A percentile compares a stretch with the other conserved stretches of the same genome.
Conservation (phyloP, 2,329 filamentous ascomycete genomes). For the Aspergillus novoparasiticus region DNA sequence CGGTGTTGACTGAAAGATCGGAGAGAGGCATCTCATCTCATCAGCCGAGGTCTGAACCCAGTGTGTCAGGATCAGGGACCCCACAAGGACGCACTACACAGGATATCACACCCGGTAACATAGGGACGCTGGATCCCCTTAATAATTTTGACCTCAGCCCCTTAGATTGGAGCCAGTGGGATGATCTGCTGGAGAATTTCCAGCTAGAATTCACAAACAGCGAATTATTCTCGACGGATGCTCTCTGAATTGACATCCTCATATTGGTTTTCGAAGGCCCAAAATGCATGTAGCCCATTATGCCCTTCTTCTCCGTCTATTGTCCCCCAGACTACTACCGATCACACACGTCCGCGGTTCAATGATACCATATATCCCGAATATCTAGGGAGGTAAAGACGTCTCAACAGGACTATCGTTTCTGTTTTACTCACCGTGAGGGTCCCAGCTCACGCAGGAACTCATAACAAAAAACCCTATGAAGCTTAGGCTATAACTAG, state of each 20-base stretch:
- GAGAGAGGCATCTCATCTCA: background rate
- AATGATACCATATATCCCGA: too few species aligned
- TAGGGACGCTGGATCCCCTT: background rate
- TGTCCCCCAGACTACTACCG: too few species aligned
- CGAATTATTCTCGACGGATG: background rate
- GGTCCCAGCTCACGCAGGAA: background rate
- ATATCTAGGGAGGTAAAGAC: too few species aligned
- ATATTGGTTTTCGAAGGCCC: too few species aligned
- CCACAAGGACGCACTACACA: background rate
- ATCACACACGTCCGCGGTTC: too few species aligned
- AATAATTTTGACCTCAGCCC: conserved; percentile 20
- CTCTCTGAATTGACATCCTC: background rate
- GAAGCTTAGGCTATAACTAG: background rate
- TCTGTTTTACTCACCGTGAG: too few species aligned
- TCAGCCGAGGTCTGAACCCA: background rate
- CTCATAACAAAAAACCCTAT: background rate
- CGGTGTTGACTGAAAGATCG: conserved; percentile 2
- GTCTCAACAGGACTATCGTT: too few species aligned
- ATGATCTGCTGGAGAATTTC: conserved; percentile 32
- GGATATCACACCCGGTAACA: background rate
- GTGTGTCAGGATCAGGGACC: background rate
- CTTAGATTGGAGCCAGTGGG: conserved; percentile 33
- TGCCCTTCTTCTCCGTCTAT: too few species aligned
- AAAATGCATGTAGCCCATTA: too few species aligned
- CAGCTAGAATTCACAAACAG: conserved; percentile 14